phyloP scores from a whole-genome alignment of 2,329 filamentous ascomycete genomes.

The Pseudogymnoascus sp. region DNA sequence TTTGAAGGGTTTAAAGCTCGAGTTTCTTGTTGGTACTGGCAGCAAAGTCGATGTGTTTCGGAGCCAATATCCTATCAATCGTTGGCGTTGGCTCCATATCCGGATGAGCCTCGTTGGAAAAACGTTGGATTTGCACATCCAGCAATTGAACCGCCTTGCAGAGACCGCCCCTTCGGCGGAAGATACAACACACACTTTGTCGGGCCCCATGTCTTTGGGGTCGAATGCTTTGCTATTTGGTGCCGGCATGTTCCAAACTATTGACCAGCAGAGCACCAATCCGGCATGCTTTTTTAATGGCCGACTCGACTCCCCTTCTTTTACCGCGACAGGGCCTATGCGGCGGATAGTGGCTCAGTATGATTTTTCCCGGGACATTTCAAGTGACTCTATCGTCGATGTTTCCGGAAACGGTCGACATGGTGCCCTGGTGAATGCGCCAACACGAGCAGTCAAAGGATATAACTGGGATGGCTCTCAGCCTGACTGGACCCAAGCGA shows the following conservation, averaged over 20 bases:
- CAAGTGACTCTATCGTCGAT: constrained; percentile 24
- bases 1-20: not conserved
- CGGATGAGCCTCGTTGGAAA: constrained; percentile 11
- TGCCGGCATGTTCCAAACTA: constrained; percentile 11
- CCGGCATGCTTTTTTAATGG: constrained; percentile 19
- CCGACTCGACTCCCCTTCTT: constrained; percentile 18
- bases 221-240: constrained; percentile 9
- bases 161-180: constrained; percentile 4
- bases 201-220: not conserved
- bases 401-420: constrained; percentile 23
- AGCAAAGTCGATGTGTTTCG: not conserved
- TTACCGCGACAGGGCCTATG: constrained; percentile 13
- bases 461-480: constrained; percentile 29
- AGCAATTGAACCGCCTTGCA: constrained; percentile 12
- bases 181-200: not conserved
- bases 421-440: constrained; percentile 29
- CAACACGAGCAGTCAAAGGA: constrained; percentile 29
- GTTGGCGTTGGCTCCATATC: constrained; percentile 15
- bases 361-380: constrained; percentile 23
- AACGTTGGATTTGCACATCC: constrained; percentile 11
- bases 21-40: not conserved
- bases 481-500: constrained; percentile 29
- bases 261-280: not conserved
- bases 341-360: constrained; percentile 14
- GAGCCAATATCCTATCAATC: constrained; percentile 9